Evolutionary conservation across 306 rosid genomes (phyloP).

Genomic region (Bauhinia variegata): DNA sequence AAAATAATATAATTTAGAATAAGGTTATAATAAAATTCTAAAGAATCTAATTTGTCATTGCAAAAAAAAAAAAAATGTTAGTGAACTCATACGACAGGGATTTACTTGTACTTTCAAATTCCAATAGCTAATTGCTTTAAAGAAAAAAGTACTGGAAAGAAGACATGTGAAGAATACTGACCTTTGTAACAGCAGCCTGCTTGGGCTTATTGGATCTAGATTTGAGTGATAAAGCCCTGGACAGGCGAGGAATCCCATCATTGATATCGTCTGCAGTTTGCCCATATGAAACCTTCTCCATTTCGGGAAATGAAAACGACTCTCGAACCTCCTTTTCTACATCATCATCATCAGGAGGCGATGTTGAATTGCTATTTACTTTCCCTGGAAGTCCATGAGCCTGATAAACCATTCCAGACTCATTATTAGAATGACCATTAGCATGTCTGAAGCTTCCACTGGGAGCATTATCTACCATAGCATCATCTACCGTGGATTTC

Average conservation of each 20-base stretch:
- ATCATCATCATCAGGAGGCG: constrained; percentile 51
- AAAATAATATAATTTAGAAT: not conserved
- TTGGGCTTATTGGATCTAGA: constrained; percentile 75
- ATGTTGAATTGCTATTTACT: constrained; percentile 46
- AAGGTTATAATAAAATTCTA: not conserved
- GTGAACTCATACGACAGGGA: not conserved
- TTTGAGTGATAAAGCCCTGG: constrained; percentile 71
- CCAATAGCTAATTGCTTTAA: not conserved
- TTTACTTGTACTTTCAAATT: not conserved
- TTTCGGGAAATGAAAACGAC: constrained; percentile 61
- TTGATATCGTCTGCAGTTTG: constrained; percentile 58
- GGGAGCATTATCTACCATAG: constrained; percentile 55
- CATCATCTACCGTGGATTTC: constrained; percentile 66
- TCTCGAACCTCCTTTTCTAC: constrained; percentile 62
- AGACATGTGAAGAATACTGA: constrained; percentile 37
- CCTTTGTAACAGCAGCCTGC: constrained; percentile 80
- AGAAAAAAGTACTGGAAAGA: not conserved
- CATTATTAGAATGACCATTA: constrained; percentile 70
- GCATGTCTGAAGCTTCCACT: constrained; percentile 50
- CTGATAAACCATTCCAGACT: constrained; percentile 44
- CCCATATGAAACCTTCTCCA: constrained; percentile 55
- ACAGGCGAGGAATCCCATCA: constrained; percentile 89
- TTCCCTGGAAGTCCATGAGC: constrained; percentile 50
- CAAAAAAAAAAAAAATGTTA: no score
- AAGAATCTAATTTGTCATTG: not conserved